Evolutionary conservation across 345 rosid genomes (phyloP).

Genomic region (Lagerstroemia speciosa): DNA sequence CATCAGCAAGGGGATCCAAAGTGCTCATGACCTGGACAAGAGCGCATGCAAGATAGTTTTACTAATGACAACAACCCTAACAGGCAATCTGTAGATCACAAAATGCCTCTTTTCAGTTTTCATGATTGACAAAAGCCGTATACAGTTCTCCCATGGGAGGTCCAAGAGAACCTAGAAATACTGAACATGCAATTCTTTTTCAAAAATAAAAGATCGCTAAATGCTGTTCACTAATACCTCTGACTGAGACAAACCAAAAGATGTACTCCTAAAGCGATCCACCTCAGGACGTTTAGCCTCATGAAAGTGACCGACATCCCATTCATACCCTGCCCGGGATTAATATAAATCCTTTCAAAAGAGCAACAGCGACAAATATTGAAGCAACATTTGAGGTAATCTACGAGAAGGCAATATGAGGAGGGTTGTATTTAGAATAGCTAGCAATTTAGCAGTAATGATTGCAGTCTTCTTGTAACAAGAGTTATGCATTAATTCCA

Average conservation of each 20-base stretch:
- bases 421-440: not conserved
- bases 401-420: not conserved
- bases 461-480: not conserved
- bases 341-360: not conserved
- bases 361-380: not conserved
- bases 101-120: not conserved
- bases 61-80: no score
- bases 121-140: not conserved
- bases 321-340: constrained; percentile 66
- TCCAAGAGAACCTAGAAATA: not conserved
- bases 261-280: constrained; percentile 83
- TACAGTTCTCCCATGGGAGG: not conserved
- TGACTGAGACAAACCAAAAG: constrained; percentile 51
- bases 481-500: no score
- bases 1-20: constrained; percentile 63
- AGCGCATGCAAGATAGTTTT: not conserved
- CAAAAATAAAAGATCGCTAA: not conserved
- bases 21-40: constrained; percentile 33
- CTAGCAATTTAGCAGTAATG: not conserved
- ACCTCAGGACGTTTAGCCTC: constrained; percentile 78
- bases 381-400: not conserved
- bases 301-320: constrained; percentile 93
- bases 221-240: constrained; percentile 31
- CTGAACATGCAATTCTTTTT: not conserved
- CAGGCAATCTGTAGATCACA: not conserved